These are phyloP conservation scores for Cymbopogon flexuosus DNA, from an alignment of 202 grass and related monocot genomes.

Conservation along the genomic window DNA sequence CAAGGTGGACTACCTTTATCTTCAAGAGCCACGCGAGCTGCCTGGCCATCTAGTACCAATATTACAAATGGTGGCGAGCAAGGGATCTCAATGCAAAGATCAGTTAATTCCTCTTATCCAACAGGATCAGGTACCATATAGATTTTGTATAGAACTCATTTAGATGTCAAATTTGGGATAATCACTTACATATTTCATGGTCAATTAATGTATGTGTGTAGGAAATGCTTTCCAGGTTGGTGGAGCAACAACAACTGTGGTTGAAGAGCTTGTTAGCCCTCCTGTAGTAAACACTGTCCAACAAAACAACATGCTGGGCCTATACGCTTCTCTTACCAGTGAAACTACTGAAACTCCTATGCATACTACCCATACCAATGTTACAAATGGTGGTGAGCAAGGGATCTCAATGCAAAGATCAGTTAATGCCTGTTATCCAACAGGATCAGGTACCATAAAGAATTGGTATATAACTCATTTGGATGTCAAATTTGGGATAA, in stretches of 20 bases:
- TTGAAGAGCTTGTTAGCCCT: slow-evolving; percentile 17
- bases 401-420: slow-evolving; percentile 27
- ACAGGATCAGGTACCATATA: slow-evolving; percentile 39
- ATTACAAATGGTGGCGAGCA: slow-evolving; percentile 24
- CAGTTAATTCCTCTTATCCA: slow-evolving; percentile 35
- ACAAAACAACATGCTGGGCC: slow-evolving; percentile 35
- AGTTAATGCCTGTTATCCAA: slow-evolving; percentile 33
- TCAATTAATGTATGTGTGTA: slow-evolving; percentile 18
- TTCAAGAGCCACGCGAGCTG: slow-evolving; percentile 58
- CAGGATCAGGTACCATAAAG: slow-evolving; percentile 36
- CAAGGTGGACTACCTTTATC: slow-evolving; percentile 53
- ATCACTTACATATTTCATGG: not conserved
- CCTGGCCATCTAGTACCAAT: slow-evolving; percentile 49
- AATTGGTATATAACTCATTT: slow-evolving; percentile 8
- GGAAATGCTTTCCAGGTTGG: slow-evolving; percentile 31
- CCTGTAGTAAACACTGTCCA: slow-evolving; percentile 26
- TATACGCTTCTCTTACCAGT: slow-evolving; percentile 31
- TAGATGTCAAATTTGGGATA: not conserved
- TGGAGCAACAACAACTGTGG: slow-evolving; percentile 21
- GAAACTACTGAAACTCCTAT: slow-evolving; percentile 35
- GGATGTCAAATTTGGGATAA: not conserved
- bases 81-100: slow-evolving; percentile 26
- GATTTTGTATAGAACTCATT: slow-evolving; percentile 1
- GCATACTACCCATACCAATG: not conserved
- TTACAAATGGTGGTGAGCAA: slow-evolving; percentile 25